phyloP scores from a whole-genome alignment of 106 monocot genomes.

The Platanthera zijinensis region DNA sequence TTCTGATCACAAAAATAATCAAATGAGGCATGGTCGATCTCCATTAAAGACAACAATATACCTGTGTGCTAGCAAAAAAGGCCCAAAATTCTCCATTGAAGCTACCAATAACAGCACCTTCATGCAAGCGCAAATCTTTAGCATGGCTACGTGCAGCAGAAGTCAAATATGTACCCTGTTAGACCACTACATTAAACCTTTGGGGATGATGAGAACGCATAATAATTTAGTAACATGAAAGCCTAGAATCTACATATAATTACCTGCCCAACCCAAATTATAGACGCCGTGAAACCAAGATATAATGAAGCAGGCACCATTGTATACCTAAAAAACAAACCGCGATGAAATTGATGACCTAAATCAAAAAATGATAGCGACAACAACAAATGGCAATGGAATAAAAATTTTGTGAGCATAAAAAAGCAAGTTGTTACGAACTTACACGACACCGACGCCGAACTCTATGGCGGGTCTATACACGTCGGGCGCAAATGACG shows the following conservation, averaged over 20 bases:
- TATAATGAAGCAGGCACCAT: slow-evolving; percentile 94
- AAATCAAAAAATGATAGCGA: not conserved
- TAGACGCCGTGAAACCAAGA: slow-evolving; percentile 89
- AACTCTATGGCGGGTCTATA: too few relatives aligned
- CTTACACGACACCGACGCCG: too few relatives aligned
- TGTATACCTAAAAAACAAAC: slow-evolving; percentile 66
- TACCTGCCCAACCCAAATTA: slow-evolving; percentile 98
- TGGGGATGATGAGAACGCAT: not conserved
- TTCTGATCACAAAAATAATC: too few relatives aligned
- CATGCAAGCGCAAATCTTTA: slow-evolving; percentile 63
- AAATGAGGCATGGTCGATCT: too few relatives aligned
- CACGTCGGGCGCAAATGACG: too few relatives aligned
- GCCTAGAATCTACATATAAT: not conserved
- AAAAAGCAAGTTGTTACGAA: not conserved
- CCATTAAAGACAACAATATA: slow-evolving; percentile 7
- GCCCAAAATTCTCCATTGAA: slow-evolving; percentile 99
- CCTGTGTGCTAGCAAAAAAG: slow-evolving; percentile 83
- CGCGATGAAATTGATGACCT: not conserved
- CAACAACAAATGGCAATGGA: not conserved
- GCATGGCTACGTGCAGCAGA: slow-evolving; percentile 80
- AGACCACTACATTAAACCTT: slow-evolving; percentile 1
- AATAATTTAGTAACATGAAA: not conserved
- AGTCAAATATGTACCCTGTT: slow-evolving; percentile 83
- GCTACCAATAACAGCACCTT: slow-evolving; percentile 69
- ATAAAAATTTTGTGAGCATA: not conserved